Conservation (phyloP, 768 basidiomycete genomes). For the Infundibulicybe gibba region DNA sequence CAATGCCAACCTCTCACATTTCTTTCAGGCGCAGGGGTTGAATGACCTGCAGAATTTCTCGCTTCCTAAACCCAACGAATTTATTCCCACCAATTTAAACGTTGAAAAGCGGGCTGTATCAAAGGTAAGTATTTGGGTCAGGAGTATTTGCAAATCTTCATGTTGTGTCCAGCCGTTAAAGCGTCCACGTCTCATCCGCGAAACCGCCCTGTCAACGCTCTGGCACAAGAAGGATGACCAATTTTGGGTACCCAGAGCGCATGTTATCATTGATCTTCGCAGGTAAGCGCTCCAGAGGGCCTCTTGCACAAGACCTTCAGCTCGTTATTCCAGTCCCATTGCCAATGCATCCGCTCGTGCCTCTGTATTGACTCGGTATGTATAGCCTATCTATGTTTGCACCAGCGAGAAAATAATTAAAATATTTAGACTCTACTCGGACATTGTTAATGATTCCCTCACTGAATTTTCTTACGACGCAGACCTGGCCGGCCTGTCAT, state of each 20-base stretch:
- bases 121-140: slow-evolving; percentile 40
- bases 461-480: slow-evolving; percentile 93
- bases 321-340: slow-evolving; percentile 37
- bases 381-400: background rate
- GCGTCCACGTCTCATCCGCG: slow-evolving; percentile 71
- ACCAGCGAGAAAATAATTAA: too few relatives aligned
- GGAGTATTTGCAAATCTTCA: slow-evolving; percentile 3
- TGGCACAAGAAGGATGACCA: slow-evolving; percentile 99
- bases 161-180: slow-evolving; percentile 53
- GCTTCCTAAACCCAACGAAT: slow-evolving; percentile 84
- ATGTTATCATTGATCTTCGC: slow-evolving; percentile 69
- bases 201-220: slow-evolving; percentile 67
- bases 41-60: slow-evolving; percentile 67
- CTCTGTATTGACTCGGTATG: slow-evolving; percentile 69
- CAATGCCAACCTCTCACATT: slow-evolving; percentile 2
- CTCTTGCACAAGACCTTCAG: too few relatives aligned
- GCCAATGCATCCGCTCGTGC: slow-evolving; percentile 64
- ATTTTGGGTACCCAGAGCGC: slow-evolving; percentile 93
- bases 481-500: slow-evolving; percentile 83
- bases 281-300: slow-evolving; percentile 39
- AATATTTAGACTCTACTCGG: slow-evolving; percentile 61
- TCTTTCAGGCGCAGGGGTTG: slow-evolving; percentile 52
- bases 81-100: slow-evolving; percentile 84
- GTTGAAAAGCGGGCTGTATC: slow-evolving; percentile 71
- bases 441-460: slow-evolving; percentile 85